Base-by-base conservation (phyloP, 768 basidiomycete species). In the Leccinum broughii region DNA sequence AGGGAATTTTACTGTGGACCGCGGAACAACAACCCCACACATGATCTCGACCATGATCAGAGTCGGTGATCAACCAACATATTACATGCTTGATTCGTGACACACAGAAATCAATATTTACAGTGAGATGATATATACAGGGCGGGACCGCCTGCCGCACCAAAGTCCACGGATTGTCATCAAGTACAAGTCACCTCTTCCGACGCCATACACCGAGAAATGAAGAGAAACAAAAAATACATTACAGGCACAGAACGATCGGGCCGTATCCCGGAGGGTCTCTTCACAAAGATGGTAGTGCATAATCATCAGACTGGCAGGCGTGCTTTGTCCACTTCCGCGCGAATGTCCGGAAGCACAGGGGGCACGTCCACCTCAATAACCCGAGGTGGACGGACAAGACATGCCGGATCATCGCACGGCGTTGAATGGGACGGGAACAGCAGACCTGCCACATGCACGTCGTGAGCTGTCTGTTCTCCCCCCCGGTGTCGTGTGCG, bases 311-410 rank as follows among this genome's bases (percentile, higher is more conserved):
- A 13, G 3, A 7, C 7, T 34, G 26, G n/a, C 59, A 62, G 1
- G 15, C 9, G n/a, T 62, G 61, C 15, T 5, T 7, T 2, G 35
- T 62, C 24, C 51, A 20, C 44, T 7, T 55, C 14, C 61, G 39
- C 22, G 61, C 14, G 28, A 62, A 61, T 5, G 34, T 52, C 22
- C 6, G 55, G 1, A 8, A 26, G 9, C 61, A 62, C 4, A 26
- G 34, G 20, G 61, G 61, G 20, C 61, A 62, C 4, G 22, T 61
- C 61, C 61, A 62, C 51, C 22, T 56, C 26, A 62, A 30, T 9
- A 62, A 17, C 5, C 28, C 6, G 1, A 55, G 15, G 9, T 62
- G 61, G 2, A 52, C 22, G 0, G 59, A 52, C 20, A 61, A 22
- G 1, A 62, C 37, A 11, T 62, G 61, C 0, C 61, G 54, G 35